Conservation (phyloP, 23 red algal species). For the Gracilaria caudata region DNA sequence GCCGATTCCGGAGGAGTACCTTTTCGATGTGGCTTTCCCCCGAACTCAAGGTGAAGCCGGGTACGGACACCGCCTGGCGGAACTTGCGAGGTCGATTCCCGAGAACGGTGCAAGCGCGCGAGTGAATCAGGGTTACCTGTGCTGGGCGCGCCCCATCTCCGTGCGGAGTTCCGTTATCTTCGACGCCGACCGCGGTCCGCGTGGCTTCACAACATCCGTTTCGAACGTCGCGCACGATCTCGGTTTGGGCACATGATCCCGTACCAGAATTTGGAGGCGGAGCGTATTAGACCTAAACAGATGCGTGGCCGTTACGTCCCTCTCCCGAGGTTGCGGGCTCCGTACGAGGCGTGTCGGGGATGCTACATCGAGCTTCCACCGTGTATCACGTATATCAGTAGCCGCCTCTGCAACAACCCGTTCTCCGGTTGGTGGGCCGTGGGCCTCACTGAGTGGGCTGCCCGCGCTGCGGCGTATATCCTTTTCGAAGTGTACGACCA, state of each 20-base stretch:
- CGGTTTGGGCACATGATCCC: background rate
- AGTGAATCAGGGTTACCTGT: background rate
- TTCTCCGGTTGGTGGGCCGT: slow-evolving; percentile 8
- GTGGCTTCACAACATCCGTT: background rate
- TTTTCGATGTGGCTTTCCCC: background rate
- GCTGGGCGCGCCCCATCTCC: background rate
- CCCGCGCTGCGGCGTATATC: background rate
- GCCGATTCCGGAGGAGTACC: background rate
- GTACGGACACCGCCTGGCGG: background rate
- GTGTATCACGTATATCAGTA: background rate
- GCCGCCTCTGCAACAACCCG: background rate
- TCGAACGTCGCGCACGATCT: background rate
- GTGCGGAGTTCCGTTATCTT: background rate
- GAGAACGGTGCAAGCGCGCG: background rate
- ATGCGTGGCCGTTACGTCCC: background rate
- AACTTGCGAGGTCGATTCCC: background rate
- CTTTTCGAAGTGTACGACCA: slow-evolving; percentile 7
- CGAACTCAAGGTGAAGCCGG: background rate
- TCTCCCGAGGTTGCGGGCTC: background rate
- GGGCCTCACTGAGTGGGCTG: background rate
- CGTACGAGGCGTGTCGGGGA: background rate
- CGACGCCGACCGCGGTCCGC: background rate
- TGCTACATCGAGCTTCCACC: slow-evolving; percentile 7
- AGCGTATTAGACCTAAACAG: background rate
- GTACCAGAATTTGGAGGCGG: background rate